Conservation (phyloP, 1,139 yeast genomes). For the Citeromyces siamensis region DNA sequence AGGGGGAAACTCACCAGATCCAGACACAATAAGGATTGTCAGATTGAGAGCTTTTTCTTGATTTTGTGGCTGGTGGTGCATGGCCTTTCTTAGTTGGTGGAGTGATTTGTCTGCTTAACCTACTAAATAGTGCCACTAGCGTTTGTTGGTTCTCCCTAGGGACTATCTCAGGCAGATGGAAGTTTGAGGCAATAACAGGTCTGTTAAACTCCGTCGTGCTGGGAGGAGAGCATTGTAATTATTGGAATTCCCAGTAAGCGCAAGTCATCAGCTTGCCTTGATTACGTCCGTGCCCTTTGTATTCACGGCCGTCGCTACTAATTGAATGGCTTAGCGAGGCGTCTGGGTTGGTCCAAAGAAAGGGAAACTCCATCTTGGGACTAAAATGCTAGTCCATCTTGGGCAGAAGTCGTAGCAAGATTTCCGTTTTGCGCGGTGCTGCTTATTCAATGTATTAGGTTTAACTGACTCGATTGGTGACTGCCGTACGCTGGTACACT, state of each 20-base stretch:
- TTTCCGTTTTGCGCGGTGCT: too few relatives aligned
- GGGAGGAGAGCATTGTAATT: constrained; percentile 17
- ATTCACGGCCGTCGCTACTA: constrained; percentile 31
- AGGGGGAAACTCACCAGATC: not conserved
- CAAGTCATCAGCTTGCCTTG: constrained; percentile 29
- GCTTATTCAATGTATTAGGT: not conserved
- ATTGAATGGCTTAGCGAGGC: constrained; percentile 29
- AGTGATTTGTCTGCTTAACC: constrained; percentile 23
- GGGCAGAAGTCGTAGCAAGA: too few relatives aligned
- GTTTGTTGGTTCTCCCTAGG: not conserved
- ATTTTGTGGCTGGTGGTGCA: constrained; percentile 2
- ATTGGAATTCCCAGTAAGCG: constrained; percentile 25
- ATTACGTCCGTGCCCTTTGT: constrained; percentile 29
- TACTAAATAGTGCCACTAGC: constrained; percentile 17
- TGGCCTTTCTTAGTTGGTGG: constrained; percentile 18
- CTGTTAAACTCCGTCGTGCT: constrained; percentile 3
- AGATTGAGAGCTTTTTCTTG: constrained; percentile 1
- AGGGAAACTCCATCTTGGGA: constrained; percentile 19
- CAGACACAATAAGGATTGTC: constrained; percentile 3
- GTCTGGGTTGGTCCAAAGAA: constrained; percentile 16
- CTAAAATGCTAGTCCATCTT: constrained; percentile 23
- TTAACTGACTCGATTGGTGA: not conserved
- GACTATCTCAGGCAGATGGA: not conserved
- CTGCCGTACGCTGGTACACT: not conserved
- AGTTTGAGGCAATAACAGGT: constrained; percentile 2